Base-by-base conservation (phyloP, 148 eudicot species). In the Diospyros kaki region DNA sequence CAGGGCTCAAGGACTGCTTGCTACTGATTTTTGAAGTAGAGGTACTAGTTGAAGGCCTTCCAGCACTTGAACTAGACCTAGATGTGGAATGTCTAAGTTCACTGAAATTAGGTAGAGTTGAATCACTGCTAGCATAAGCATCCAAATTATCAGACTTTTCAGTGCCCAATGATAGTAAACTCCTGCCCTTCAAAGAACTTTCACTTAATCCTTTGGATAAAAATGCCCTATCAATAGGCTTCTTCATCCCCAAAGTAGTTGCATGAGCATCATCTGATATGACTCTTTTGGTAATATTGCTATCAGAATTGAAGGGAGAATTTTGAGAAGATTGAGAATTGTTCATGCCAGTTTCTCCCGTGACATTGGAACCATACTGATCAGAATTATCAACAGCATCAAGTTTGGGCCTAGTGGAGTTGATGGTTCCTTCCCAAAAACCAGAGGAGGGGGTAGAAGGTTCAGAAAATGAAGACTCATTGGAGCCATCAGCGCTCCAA, bases 371-470 rank as follows among this genome's bases (percentile, higher is more conserved):
- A 75, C 66, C 72, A 53, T 71, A 68, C 41, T 73, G 73, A 4
- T 46, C 72, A 80, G 64, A 74, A 78, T 67, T 79, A 74, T 54
- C 83, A 71, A 64, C 73, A 72, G 75, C 68, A 40, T 73, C 63
- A 64, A 62, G 75, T 51, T 64, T 85, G 69, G 79, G 77, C 73
- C 72, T 81, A 72, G 77, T 69, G 60, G 78, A 56, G n/a, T 82
- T 81, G 60, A 93, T 75, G 73, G 81, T 62, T 76, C 92, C 96
- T 65, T 86, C 94, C 92, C 91, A 89, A 73, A 93, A 93, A 63
- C 85, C 91, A 89, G 91, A 83, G n/a, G 82, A 67, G 50, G 86
- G 77, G 43, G 77, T 65, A 69, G 86, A 74, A 52, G 93, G 84
- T 72, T 82, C 90, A 65, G 86, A 72, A 70, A 82, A 52, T 53